These are phyloP conservation scores for Botrytis byssoidea DNA, from an alignment of 2,329 filamentous ascomycete species.

Conservation along the genomic window DNA sequence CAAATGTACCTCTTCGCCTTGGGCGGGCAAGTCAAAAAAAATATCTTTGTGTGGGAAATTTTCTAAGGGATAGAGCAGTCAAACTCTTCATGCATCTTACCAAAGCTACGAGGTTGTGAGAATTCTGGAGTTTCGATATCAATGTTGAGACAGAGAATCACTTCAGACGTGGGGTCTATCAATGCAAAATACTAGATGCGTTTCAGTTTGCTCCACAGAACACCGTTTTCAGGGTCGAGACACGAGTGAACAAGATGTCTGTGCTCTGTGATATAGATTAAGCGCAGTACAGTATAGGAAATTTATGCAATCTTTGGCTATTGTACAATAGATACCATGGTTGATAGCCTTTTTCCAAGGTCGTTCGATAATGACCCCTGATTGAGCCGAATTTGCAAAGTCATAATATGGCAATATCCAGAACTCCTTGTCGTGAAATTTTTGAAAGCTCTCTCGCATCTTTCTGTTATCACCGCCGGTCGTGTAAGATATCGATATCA, in stretches of 20 bases:
- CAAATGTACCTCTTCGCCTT: background rate
- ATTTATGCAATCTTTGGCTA: background rate
- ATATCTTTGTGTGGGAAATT: no score
- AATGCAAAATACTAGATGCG: background rate
- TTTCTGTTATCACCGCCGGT: background rate
- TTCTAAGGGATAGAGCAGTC: background rate
- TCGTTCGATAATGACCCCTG: background rate
- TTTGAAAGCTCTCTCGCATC: background rate
- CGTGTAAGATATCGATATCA: background rate
- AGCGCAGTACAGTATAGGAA: background rate
- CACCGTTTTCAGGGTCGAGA: background rate
- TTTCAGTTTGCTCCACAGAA: background rate
- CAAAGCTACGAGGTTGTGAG: background rate
- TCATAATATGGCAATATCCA: background rate
- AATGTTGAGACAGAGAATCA: background rate
- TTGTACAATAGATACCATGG: background rate
- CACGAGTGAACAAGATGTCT: background rate
- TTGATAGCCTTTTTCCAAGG: background rate
- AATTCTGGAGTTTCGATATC: background rate
- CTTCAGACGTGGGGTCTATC: background rate
- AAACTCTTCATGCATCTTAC: background rate
- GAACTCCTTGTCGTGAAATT: background rate
- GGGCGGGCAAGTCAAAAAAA: background rate
- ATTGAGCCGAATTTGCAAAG: background rate
- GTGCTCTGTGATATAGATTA: background rate